Evolutionary conservation across 140 eudicot genomes (phyloP), one percentile per base, ranked within the genome.

Genomic region (Bidens hawaiensis): DNA sequence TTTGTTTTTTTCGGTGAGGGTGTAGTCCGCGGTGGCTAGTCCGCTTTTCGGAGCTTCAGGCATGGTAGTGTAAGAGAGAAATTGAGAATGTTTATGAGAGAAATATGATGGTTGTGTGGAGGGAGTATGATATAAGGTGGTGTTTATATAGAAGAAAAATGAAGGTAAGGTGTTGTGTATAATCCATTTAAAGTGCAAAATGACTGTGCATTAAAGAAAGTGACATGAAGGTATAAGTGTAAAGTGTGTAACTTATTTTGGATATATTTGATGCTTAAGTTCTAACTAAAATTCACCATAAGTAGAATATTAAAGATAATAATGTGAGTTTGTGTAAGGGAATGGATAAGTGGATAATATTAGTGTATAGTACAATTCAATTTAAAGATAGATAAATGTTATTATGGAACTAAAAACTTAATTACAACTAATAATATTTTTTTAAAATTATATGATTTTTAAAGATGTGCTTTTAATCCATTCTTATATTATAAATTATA

Each of bases 61-160:
- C 85, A 80, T 80, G 79, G 75, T 47, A 46, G 64, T 24, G 62
- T 12, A 5, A 41, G 23, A 58, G 60, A 65, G 54, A 47, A 51
- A 51, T 25, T 48, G 40, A 26, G 10, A 9, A 2, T 8, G 13
- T n/a, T n/a, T n/a, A n/a, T 4, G 22, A 64, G 72, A 48, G 77
- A 4, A 40, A 49, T 18, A 68, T 49, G 66, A 52, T 59, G 75
- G 67, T 74, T 75, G 67, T 70, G 68, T 38, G 30, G 69, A 47
- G 67, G 81, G 72, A 66, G 60, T 75, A 62, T 60, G 51, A 30
- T 34, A 55, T 76, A 47, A 33, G 45, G 60, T 61, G 69, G 69
- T 70, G 69, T 79, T 43, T 79, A 70, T 79, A 75, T 71, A 75
- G 70, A 33, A 40, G 64, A 8, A 50, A 27, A 11, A 58, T 59